Base-by-base conservation (phyloP, 441 rosid genomes). In the Biscutella auriculata region DNA sequence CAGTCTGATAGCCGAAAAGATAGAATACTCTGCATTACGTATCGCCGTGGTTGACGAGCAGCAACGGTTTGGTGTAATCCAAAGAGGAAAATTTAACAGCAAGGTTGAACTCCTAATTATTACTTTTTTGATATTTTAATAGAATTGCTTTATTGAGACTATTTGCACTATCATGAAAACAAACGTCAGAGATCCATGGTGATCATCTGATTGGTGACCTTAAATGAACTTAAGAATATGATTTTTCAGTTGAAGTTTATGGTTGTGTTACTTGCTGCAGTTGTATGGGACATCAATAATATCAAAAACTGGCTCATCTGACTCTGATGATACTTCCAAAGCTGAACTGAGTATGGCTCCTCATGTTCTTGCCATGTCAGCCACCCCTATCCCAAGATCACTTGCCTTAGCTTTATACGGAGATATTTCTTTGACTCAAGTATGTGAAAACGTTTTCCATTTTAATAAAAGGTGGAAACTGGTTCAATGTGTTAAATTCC, bases 51-150 rank as follows among this genome's bases (percentile, higher is more conserved):
- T 93, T 53, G 99, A 93, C 71, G 97, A 89, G 80, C 95, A 89
- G 55, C 99, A 93, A 71, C 90, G 95, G 48, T 88, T 93, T 84
- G 98, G 98, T 45, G 96, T 93, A 57, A 82, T 93, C 74, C 99
- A 93, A 65, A 85, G 99, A 73, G 99, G 96, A 63, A 85, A 79
- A 58, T 89, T 93, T 71, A 93, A 83, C 77, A 83, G 87, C 79
- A 93, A 87, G 99, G 99, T 93, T 35, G 39, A 42, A 13, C 15
- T 41, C 33, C 35, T 49, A 46, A 1, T n/a, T n/a, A n/a, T n/a
- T n/a, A 8, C 28, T 53, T 11, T 35, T 13, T 42, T 48, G n/a
- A 11, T 53, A 39, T 25, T 36, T 2, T 54, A 30, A 17, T 28
- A 49, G 32, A 32, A 16, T 50, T 48, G 35, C 52, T 19, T 59